Evolutionary conservation across 768 basidiomycete species (phyloP), one percentile per base, ranked within the genome.

Genomic region (Candolleomyces aberdarensis): DNA sequence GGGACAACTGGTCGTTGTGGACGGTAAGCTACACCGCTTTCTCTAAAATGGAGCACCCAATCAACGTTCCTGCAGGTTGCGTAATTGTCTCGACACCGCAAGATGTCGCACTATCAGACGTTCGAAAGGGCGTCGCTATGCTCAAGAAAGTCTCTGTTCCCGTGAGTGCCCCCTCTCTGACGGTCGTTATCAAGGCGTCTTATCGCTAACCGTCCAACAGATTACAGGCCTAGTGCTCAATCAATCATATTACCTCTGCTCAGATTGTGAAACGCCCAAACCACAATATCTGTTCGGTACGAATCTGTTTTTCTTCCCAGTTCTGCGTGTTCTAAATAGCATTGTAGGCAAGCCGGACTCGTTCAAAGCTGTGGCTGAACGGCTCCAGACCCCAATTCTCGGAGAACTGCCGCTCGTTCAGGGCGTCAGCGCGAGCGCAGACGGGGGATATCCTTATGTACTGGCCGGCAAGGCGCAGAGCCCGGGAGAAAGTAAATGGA

Each of bases 71-170:
- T 17, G n/a, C 54, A 98, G 96, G 94, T 11, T 86, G 93, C 0
- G 88, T 99, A 2, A 92, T 99, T 60, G 88, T 98, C 1, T 96
- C 95, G 0, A 98, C 96, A 7, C 96, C 96, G 0, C 96, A 99
- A 72, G 91, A 96, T 66, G 91, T 98, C 39, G 91, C 96, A 3
- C 80, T 98, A 5, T 81, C 91, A 5, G 96, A 98, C 70, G 94
- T 94, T 1, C 83, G 92, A 62, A 96, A 96, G 65, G 96, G 96
- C 0, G 90, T 98, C 22, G 82, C 88, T 8, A 96, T 96, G 93
- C 88, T 98, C 70, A 84, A 85, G 57, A 97, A 96, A 73, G 82
- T 98, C 9, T 80, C 83, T 17, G 87, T 98, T 1, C 96, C 96
- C 0, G 94, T 96, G 67, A 56, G 88, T 74, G 39, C 10, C 39